A percentile compares a stretch with the other conserved stretches of the same genome.
phyloP scores from a whole-genome alignment of 441 rosid species.

The Syzygium malaccense region DNA sequence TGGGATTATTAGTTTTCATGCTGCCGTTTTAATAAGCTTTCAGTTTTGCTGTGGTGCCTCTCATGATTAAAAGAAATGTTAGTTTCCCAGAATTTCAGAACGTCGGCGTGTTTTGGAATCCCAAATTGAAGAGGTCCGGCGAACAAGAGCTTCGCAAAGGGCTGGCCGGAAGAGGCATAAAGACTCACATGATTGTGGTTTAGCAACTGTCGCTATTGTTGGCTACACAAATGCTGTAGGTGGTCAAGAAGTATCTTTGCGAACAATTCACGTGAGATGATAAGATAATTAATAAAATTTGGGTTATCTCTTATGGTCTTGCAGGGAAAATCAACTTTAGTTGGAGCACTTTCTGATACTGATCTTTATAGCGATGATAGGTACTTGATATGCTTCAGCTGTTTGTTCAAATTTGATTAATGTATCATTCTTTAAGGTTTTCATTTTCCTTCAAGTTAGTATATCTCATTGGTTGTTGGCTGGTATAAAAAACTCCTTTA shows the following conservation, averaged over 20 bases:
- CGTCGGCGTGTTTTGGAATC: constrained; percentile 52
- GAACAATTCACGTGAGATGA: neutral
- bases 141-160: constrained; percentile 83
- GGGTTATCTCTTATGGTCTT: neutral
- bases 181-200: constrained; percentile 36
- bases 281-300: neutral
- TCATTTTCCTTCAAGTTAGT: neutral
- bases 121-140: constrained; percentile 75
- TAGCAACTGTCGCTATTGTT: constrained; percentile 82
- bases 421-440: neutral
- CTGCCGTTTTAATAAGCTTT: neutral
- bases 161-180: constrained; percentile 64
- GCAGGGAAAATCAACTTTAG: constrained; percentile 90
- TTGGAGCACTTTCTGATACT: constrained; percentile 58
- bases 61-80: neutral
- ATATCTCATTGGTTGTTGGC: neutral
- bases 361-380: constrained; percentile 77
- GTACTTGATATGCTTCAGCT: constrained; percentile 27
- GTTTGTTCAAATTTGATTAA: neutral
- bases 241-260: constrained; percentile 8
- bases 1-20: neutral
- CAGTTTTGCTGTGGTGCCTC: neutral
- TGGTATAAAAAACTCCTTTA: constrained; percentile 16
- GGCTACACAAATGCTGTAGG: constrained; percentile 98
- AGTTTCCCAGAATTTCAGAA: constrained; percentile 53